Evolutionary conservation across 78 protist genomes (phyloP).

Genomic region (Pigoraptor vietnamica): DNA sequence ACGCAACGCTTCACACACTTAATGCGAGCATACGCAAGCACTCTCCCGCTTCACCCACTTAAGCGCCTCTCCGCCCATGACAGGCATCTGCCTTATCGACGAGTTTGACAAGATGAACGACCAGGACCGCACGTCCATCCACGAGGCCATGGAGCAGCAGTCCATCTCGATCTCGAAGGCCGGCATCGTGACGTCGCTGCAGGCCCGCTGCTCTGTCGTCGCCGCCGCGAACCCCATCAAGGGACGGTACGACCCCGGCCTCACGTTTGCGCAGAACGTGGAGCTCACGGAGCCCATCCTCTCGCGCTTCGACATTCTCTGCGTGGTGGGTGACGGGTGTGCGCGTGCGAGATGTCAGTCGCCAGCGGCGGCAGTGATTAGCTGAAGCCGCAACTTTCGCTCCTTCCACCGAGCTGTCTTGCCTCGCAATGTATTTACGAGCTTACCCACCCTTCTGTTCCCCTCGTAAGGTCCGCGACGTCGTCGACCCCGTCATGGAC

Average conservation of each 20-base stretch:
- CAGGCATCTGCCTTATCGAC: constrained; percentile 96
- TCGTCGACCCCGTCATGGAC: constrained; percentile 76
- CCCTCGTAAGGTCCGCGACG: not conserved
- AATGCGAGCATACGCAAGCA: too few relatives aligned
- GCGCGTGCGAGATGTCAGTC: too few relatives aligned
- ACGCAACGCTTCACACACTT: too few relatives aligned
- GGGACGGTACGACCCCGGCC: constrained; percentile 78
- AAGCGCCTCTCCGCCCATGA: too few relatives aligned
- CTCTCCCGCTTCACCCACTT: too few relatives aligned
- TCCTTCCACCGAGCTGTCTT: too few relatives aligned
- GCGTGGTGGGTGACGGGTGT: constrained; percentile 85
- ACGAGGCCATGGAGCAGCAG: constrained; percentile 99
- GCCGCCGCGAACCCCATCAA: constrained; percentile 99
- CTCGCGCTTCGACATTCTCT: constrained; percentile 94
- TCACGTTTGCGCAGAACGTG: constrained; percentile 79
- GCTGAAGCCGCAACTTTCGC: too few relatives aligned
- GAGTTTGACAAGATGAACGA: constrained; percentile 99
- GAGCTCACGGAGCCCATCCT: constrained; percentile 96
- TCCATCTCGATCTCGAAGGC: constrained; percentile 97
- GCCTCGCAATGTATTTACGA: too few relatives aligned
- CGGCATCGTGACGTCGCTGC: constrained; percentile 96
- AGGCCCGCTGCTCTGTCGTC: constrained; percentile 91
- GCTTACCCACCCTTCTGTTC: too few relatives aligned
- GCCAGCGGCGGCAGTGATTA: too few relatives aligned
- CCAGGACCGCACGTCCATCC: constrained; percentile 92